These are phyloP conservation scores for Suaeda aralocaspica DNA, from an alignment of 148 eudicot genomes.

Conservation along the genomic window DNA sequence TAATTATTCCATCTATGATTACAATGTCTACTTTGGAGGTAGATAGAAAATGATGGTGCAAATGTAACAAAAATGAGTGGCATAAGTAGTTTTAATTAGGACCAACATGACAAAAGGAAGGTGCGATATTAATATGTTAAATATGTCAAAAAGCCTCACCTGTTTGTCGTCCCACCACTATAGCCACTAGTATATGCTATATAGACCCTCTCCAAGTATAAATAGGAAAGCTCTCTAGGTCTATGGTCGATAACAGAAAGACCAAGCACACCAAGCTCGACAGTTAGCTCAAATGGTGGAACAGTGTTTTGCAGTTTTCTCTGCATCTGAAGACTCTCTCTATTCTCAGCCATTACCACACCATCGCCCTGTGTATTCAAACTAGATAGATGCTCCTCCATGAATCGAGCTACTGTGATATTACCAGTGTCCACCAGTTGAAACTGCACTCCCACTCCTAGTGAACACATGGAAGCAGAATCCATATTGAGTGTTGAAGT, in stretches of 20 bases:
- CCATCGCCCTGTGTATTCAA: conserved; percentile 35
- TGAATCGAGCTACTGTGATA: conserved; percentile 71
- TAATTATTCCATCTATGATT: no score
- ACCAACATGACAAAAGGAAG: not conserved
- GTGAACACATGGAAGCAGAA: conserved; percentile 35
- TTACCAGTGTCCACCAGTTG: conserved; percentile 54
- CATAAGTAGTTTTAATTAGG: no score
- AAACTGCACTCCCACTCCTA: conserved; percentile 46
- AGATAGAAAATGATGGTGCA: no score
- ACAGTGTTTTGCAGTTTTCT: conserved; percentile 43
- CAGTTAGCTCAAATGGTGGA: conserved; percentile 69
- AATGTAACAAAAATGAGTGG: no score
- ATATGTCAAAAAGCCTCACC: conserved; percentile 35
- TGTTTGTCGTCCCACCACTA: conserved; percentile 86
- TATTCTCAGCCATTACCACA: conserved; percentile 29
- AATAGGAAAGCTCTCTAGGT: conserved; percentile 78
- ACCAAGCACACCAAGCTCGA: conserved; percentile 88
- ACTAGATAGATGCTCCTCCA: conserved; percentile 34
- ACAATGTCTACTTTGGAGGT: no score
- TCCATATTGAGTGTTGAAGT: conserved; percentile 56
- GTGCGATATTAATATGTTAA: no score
- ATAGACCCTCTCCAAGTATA: conserved; percentile 80
- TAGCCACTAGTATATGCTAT: conserved; percentile 88
- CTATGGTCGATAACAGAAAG: conserved; percentile 78
- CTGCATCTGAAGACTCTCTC: conserved; percentile 43